Evolutionary conservation across 441 rosid genomes (phyloP), one percentile per base, ranked within the genome.

Genomic region (Eutrema salsugineum): DNA sequence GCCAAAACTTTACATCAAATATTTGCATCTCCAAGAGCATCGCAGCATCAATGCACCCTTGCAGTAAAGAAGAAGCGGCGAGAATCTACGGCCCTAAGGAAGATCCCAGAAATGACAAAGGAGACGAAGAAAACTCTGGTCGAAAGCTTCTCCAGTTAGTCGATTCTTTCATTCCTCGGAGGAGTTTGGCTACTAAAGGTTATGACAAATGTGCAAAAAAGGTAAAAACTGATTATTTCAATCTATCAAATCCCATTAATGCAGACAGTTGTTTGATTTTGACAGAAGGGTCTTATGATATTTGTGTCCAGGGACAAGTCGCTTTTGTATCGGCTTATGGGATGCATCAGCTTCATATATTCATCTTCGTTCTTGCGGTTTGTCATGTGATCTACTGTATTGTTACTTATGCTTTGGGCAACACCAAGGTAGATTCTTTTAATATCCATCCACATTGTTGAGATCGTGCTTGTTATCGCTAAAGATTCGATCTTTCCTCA

Each of bases 321-420:
- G 76, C 91, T 15, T 78, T 88, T 60, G 77, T 88, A 24, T 88
- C 93, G 1, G 35, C 82, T 3, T 87, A 82, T 6, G 93, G 89
- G 0, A 80, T 86, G 54, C 88, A 88, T 53, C 90, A 88, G 68
- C 88, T 88, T 22, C 93, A 88, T 53, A 79, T 84, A 48, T 86
- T 88, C 71, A 86, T 88, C 70, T 88, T 88, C 58, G 86, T 73
- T 35, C 71, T 87, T 4, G 90, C 90, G 1, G 76, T 88, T 61
- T 80, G 69, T 61, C 93, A 88, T 63, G 85, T 88, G 32, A 65
- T 88, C 43, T 83, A 83, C 66, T 84, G 90, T 47, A 68, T 86
- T 68, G 63, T 78, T 55, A 88, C 83, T 49, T 65, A 86, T 80
- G 87, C 80, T 36, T 75, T 88, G n/a, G 90, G 90, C n/a, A 76